Evolutionary conservation across 2,329 filamentous ascomycete genomes (phyloP).

Genomic region (Aspergillus luchuensis): DNA sequence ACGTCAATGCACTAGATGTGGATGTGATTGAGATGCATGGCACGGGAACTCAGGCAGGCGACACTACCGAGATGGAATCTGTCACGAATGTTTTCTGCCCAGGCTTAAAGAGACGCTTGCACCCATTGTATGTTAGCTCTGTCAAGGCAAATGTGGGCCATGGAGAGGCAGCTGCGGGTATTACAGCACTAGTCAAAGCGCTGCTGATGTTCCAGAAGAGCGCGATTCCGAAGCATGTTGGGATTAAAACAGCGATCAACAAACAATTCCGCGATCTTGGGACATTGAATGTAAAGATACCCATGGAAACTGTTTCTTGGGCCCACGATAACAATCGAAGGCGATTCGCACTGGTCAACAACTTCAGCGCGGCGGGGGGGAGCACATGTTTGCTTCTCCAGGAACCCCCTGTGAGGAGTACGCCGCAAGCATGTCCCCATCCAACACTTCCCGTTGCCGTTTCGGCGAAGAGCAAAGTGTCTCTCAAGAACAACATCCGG

Average conservation of each 20-base stretch:
- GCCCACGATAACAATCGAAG: constrained; percentile 26
- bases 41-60: constrained; percentile 43
- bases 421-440: constrained; percentile 50
- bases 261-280: constrained; percentile 28
- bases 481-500: constrained; percentile 53
- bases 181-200: constrained; percentile 58
- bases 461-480: constrained; percentile 54
- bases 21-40: constrained; percentile 45
- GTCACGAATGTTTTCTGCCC: constrained; percentile 35
- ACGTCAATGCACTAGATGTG: constrained; percentile 40
- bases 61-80: constrained; percentile 41
- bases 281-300: constrained; percentile 22
- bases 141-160: constrained; percentile 47
- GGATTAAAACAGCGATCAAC: constrained; percentile 58
- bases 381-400: constrained; percentile 66
- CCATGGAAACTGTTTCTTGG: not conserved
- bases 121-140: constrained; percentile 31
- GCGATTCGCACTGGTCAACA: constrained; percentile 55
- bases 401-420: constrained; percentile 38
- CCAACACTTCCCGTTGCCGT: constrained; percentile 57
- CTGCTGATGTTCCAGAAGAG: constrained; percentile 66
- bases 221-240: constrained; percentile 65
- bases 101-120: constrained; percentile 46
- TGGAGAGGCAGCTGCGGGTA: constrained; percentile 45
- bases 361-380: constrained; percentile 69